phyloP scores from a whole-genome alignment of 2,329 filamentous ascomycete genomes.

The Talaromyces sp. region DNA sequence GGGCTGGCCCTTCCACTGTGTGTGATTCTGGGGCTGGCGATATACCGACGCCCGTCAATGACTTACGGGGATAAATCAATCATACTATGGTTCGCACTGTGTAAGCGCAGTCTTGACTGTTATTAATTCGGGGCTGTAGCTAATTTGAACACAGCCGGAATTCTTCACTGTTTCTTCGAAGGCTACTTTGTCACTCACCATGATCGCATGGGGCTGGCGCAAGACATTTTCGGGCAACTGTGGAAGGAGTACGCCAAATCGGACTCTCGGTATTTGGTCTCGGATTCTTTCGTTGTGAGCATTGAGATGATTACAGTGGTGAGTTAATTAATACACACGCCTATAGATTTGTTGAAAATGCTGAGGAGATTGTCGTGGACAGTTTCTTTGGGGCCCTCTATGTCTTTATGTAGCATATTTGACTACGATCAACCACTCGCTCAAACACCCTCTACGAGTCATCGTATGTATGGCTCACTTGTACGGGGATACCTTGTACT shows the following conservation, averaged over 20 bases:
- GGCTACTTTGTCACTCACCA: constrained; percentile 77
- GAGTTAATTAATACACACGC: constrained; percentile 30
- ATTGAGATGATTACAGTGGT: constrained; percentile 81
- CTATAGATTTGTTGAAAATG: no score
- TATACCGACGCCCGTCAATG: constrained; percentile 53
- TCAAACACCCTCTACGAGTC: constrained; percentile 58
- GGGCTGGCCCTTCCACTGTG: constrained; percentile 58
- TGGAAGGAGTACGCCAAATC: constrained; percentile 92
- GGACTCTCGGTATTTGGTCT: constrained; percentile 81
- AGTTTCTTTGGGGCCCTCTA: constrained; percentile 61
- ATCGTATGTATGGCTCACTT: constrained; percentile 62
- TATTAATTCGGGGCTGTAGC: neutral
- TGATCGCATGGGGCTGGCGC: constrained; percentile 60
- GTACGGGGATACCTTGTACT: constrained; percentile 64
- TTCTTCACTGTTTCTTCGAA: constrained; percentile 76
- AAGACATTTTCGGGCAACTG: constrained; percentile 74
- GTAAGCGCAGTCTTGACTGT: constrained; percentile 40
- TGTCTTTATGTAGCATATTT: constrained; percentile 56
- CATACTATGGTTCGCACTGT: constrained; percentile 73
- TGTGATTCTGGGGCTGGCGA: constrained; percentile 54
- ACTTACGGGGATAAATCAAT: constrained; percentile 54
- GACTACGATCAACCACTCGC: constrained; percentile 53
- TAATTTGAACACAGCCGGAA: constrained; percentile 35
- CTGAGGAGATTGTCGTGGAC: neutral
- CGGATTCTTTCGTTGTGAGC: constrained; percentile 79